Percentiles rank a stretch among this genome's conserved stretches.
phyloP scores from a whole-genome alignment of 345 rosid species.

The Conringia planisiliqua region DNA sequence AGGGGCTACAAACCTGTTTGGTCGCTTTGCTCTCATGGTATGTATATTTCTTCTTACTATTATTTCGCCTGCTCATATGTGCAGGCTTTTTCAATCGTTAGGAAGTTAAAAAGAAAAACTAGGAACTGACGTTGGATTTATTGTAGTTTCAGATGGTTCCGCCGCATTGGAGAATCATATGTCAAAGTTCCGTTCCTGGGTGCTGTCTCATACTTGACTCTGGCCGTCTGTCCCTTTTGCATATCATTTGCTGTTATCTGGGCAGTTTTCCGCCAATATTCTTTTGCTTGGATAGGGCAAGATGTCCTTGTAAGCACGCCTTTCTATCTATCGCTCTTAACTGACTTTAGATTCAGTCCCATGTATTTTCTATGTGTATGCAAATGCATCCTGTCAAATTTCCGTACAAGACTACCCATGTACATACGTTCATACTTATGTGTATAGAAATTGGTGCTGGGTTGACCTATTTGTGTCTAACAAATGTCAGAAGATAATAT shows the following conservation, averaged over 20 bases:
- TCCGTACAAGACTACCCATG: not conserved
- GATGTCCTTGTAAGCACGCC: slow-evolving; percentile 84
- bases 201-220: slow-evolving; percentile 79
- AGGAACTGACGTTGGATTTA: slow-evolving; percentile 42
- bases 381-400: not conserved
- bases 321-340: not conserved
- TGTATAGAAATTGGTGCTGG: not conserved
- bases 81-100: not conserved
- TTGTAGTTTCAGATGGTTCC: slow-evolving; percentile 92
- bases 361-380: not conserved
- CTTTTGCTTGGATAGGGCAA: slow-evolving; percentile 98
- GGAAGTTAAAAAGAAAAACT: not conserved
- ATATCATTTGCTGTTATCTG: slow-evolving; percentile 82
- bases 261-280: slow-evolving; percentile 64
- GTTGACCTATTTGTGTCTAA: not conserved
- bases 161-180: slow-evolving; percentile 67
- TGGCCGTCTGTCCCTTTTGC: slow-evolving; percentile 92
- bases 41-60: slow-evolving; percentile 1
- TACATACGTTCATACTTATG: not conserved
- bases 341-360: not conserved
- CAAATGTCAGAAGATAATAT: not conserved
- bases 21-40: slow-evolving; percentile 92
- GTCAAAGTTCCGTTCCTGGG: slow-evolving; percentile 80
- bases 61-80: not conserved
- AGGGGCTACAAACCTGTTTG: slow-evolving; percentile 97